A percentile compares a stretch with the other conserved stretches of the same genome.
Evolutionary conservation across 2,329 filamentous ascomycete species (phyloP).

Genomic region (Alternaria sp.): DNA sequence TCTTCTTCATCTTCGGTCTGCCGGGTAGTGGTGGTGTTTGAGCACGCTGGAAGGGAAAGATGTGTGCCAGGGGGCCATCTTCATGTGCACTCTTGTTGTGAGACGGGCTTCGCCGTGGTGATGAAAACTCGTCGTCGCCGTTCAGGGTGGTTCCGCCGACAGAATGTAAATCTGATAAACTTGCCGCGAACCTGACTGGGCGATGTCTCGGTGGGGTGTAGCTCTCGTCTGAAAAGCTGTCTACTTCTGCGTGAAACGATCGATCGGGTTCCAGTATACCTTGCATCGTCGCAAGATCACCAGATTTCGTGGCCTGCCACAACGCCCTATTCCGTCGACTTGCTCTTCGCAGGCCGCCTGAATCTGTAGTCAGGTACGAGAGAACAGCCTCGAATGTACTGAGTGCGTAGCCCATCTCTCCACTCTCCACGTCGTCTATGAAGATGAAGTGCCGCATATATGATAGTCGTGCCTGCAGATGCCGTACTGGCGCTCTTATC

Average conservation of each 20-base stretch:
- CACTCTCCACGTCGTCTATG: slow-evolving; percentile 95
- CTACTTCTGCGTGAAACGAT: slow-evolving; percentile 48
- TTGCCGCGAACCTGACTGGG: slow-evolving; percentile 47
- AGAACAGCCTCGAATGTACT: slow-evolving; percentile 96
- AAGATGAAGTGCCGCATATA: slow-evolving; percentile 99
- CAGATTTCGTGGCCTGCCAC: slow-evolving; percentile 86
- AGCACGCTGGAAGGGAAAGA: slow-evolving; percentile 86
- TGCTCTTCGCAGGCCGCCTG: slow-evolving; percentile 79
- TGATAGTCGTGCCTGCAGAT: slow-evolving; percentile 85
- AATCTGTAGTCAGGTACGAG: slow-evolving; percentile 84
- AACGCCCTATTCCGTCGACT: slow-evolving; percentile 85
- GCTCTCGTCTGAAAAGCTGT: slow-evolving; percentile 42
- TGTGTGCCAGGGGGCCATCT: slow-evolving; percentile 71
- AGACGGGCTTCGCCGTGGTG: slow-evolving; percentile 34
- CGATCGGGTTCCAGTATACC: slow-evolving; percentile 78
- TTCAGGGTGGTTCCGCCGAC: slow-evolving; percentile 42
- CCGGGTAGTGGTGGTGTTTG: slow-evolving; percentile 57
- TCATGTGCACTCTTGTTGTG: slow-evolving; percentile 29
- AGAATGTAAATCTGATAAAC: slow-evolving; percentile 40
- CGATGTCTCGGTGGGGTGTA: slow-evolving; percentile 32
- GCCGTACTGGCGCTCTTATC: slow-evolving; percentile 85
- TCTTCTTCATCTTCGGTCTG: slow-evolving; percentile 70
- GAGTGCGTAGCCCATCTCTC: slow-evolving; percentile 93
- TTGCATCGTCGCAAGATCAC: slow-evolving; percentile 76
- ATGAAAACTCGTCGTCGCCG: slow-evolving; percentile 37